Conservation (phyloP, 805 yeast genomes). For the Huiozyma sinensis region DNA sequence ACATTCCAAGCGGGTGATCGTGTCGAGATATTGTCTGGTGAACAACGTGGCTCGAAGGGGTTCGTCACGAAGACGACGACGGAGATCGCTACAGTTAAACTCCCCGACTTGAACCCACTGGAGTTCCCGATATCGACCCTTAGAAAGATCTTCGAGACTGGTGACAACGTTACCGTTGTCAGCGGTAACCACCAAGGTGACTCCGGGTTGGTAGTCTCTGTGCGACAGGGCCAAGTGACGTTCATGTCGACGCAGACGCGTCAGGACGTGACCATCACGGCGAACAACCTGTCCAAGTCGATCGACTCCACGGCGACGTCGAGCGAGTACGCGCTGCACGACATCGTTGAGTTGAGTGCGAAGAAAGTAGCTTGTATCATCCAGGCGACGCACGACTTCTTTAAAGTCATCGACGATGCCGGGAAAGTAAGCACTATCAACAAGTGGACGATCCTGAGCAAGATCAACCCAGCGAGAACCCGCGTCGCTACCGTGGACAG, state of each 20-base stretch:
- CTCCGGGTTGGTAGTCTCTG: slow-evolving; percentile 84
- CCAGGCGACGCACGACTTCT: slow-evolving; percentile 79
- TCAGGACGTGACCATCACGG: slow-evolving; percentile 84
- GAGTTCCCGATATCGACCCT: slow-evolving; percentile 76
- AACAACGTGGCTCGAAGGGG: slow-evolving; percentile 84
- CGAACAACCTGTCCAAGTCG: slow-evolving; percentile 82
- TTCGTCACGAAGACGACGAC: slow-evolving; percentile 56
- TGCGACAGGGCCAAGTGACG: slow-evolving; percentile 77
- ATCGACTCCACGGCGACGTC: slow-evolving; percentile 73
- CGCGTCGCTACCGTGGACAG: slow-evolving; percentile 82
- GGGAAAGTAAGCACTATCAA: slow-evolving; percentile 63
- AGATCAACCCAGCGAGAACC: slow-evolving; percentile 57
- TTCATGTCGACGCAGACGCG: slow-evolving; percentile 81
- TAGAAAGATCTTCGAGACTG: slow-evolving; percentile 76
- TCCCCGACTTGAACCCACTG: slow-evolving; percentile 39
- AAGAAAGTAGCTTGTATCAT: slow-evolving; percentile 82
- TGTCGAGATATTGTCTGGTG: slow-evolving; percentile 87
- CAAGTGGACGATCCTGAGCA: slow-evolving; percentile 75
- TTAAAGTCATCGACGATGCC: slow-evolving; percentile 69
- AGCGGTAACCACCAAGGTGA: slow-evolving; percentile 89
- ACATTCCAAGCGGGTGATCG: slow-evolving; percentile 87
- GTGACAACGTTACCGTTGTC: slow-evolving; percentile 90
- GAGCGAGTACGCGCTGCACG: slow-evolving; percentile 78
- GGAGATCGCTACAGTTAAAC: slow-evolving; percentile 45
- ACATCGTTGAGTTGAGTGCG: slow-evolving; percentile 78